phyloP scores from a whole-genome alignment of 331 rosid species.

The Telfairia occidentalis region DNA sequence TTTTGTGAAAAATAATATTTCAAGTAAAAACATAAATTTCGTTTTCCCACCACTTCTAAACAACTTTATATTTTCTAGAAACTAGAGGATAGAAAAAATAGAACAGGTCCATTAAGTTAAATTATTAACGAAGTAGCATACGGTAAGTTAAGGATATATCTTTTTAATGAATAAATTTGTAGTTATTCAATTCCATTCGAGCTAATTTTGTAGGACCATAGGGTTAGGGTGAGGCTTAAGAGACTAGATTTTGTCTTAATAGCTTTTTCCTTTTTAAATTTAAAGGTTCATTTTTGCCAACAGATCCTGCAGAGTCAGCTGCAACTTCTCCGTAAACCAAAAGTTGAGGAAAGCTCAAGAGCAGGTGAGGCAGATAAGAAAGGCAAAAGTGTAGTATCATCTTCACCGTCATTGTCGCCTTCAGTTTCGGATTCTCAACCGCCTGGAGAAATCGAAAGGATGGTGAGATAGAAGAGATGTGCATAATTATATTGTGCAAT shows the following conservation, averaged over 20 bases:
- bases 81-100: neutral
- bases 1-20: neutral
- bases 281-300: neutral
- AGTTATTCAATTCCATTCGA: neutral
- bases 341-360: constrained; percentile 16
- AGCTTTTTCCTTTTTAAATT: neutral
- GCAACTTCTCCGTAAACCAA: constrained; percentile 35
- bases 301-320: constrained; percentile 58
- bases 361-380: constrained; percentile 12
- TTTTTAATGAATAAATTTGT: neutral
- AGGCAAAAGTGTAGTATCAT: neutral
- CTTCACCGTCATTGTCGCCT: neutral
- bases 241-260: neutral
- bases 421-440: neutral
- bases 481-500: neutral
- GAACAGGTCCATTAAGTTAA: neutral
- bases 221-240: neutral
- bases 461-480: neutral
- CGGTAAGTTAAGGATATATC: neutral
- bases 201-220: neutral
- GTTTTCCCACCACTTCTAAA: neutral
- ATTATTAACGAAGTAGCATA: neutral
- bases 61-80: neutral
- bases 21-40: neutral
- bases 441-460: neutral